Base-by-base conservation (phyloP, 331 rosid genomes). In the Spiraea crenata region DNA sequence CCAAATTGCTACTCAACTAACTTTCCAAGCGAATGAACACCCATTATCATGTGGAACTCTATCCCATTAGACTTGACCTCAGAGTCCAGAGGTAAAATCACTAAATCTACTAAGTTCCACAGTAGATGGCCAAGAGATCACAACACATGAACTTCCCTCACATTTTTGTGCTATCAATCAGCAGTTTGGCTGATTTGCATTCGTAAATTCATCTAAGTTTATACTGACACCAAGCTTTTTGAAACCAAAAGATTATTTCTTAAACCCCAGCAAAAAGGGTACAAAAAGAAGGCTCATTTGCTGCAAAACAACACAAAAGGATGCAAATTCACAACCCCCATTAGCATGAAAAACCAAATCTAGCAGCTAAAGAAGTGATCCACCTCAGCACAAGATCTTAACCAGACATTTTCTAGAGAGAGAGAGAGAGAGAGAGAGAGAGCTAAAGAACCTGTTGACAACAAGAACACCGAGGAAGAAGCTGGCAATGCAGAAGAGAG, bases 391-490 rank as follows among this genome's bases (percentile, higher is more conserved):
- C 51, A 71, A 71, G 77, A 77, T 72, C 77, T 55, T 40, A 39
- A 25, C 31, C 1, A 2, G 20, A 41, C 31, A 25, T 65, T 57
- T 57, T 46, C 25, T 57, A 17, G 48, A 48, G 3, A 44, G 31
- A 50, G 56, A 62, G 4, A 54, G 49, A 63, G 71, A 45, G 73
- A 25, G 44, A 37, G 57, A 63, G 51, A 56, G 46, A 63, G 41
- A 76, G n/a, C 76, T 19, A 49, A 5, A 65, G 52, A 46, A 85
- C 90, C 90, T 85, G 78, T 80, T 77, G 65, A 85, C 83, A 76
- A 85, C 87, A 70, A 85, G 79, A 75, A 82, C 73, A 63, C 90
- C 90, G 61, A 85, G 67, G 82, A 82, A 82, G 90, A 85, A 85
- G 82, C 90, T 85, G 67, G 76, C 76, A 72, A 85, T 69, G 85